A percentile compares a stretch with the other conserved stretches of the same genome.
Evolutionary conservation across 2,329 filamentous ascomycete species (phyloP).

Genomic region (Fusarium sublunatum): DNA sequence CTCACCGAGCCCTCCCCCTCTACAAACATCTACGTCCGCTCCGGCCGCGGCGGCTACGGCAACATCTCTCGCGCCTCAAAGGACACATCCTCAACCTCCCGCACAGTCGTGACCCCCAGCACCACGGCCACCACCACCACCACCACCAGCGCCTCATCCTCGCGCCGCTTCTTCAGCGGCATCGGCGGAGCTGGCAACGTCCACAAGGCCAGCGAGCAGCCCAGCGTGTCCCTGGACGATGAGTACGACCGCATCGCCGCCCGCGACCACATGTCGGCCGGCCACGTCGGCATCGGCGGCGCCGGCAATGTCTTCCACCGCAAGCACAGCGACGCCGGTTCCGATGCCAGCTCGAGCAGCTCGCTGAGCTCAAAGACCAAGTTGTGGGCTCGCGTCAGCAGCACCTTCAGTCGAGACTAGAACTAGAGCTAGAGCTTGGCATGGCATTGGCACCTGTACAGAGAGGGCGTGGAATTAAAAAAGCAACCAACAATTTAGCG

Average conservation of each 20-base stretch:
- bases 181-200: conserved; percentile 75
- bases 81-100: conserved; percentile 57
- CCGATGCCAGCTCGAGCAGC: conserved; percentile 54
- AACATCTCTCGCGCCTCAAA: conserved; percentile 65
- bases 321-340: conserved; percentile 50
- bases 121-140: conserved; percentile 50
- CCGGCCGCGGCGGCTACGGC: conserved; percentile 67
- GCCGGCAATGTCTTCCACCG: conserved; percentile 73
- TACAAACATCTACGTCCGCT: conserved; percentile 56
- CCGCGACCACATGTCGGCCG: conserved; percentile 58
- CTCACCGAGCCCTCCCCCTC: conserved; percentile 50
- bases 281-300: conserved; percentile 74
- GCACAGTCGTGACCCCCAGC: conserved; percentile 56
- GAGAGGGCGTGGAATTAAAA: neutral
- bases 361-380: conserved; percentile 49
- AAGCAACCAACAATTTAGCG: conserved; percentile 22
- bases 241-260: conserved; percentile 57
- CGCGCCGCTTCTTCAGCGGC: conserved; percentile 70
- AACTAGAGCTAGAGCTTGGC: neutral
- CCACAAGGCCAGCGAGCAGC: conserved; percentile 58
- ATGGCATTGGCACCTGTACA: conserved; percentile 6
- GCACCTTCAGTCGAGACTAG: conserved; percentile 49
- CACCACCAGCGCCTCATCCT: conserved; percentile 38
- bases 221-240: conserved; percentile 64
- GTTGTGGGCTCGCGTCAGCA: conserved; percentile 51